Evolutionary conservation across 768 basidiomycete species (phyloP).

Genomic region (Pleurotus citrinopileatus): DNA sequence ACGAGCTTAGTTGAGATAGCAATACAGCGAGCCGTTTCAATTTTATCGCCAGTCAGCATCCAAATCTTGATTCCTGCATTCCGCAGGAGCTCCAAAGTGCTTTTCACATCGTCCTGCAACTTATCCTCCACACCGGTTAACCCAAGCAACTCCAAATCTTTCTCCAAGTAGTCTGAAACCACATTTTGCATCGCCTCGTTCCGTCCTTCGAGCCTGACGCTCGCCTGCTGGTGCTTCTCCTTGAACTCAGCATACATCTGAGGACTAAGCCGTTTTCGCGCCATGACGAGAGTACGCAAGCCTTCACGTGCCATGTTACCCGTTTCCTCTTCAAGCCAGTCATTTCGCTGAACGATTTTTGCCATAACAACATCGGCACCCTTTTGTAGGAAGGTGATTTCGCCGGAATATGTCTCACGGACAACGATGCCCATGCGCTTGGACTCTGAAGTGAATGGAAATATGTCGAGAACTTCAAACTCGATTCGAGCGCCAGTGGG

Average conservation of each 20-base stretch:
- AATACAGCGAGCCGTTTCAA: conserved; percentile 97
- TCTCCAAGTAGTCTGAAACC: conserved; percentile 76
- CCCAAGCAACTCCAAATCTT: conserved; percentile 87
- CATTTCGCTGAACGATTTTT: conserved; percentile 91
- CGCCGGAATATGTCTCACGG: conserved; percentile 69
- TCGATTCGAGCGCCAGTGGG: conserved; percentile 59
- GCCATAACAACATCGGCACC: conserved; percentile 99
- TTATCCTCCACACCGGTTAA: conserved; percentile 99
- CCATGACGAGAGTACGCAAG: conserved; percentile 90
- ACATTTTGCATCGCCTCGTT: conserved; percentile 79
- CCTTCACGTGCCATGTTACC: conserved; percentile 99
- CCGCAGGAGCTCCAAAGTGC: conserved; percentile 85
- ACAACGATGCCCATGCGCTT: conserved; percentile 99
- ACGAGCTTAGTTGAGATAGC: conserved; percentile 97
- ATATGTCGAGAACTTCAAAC: conserved; percentile 90
- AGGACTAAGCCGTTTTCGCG: conserved; percentile 68
- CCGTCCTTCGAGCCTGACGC: conserved; percentile 72
- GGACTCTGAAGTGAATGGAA: conserved; percentile 98
- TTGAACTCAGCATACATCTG: conserved; percentile 77
- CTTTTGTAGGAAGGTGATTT: conserved; percentile 91
- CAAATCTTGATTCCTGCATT: conserved; percentile 99
- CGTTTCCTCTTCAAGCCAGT: conserved; percentile 98
- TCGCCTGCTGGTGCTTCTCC: conserved; percentile 68
- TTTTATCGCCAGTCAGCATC: conserved; percentile 99
- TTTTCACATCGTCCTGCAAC: conserved; percentile 94